A percentile compares a stretch with the other conserved stretches of the same genome.
phyloP scores from a whole-genome alignment of 2,329 filamentous ascomycete species.

The Pseudogymnoascus sp. region DNA sequence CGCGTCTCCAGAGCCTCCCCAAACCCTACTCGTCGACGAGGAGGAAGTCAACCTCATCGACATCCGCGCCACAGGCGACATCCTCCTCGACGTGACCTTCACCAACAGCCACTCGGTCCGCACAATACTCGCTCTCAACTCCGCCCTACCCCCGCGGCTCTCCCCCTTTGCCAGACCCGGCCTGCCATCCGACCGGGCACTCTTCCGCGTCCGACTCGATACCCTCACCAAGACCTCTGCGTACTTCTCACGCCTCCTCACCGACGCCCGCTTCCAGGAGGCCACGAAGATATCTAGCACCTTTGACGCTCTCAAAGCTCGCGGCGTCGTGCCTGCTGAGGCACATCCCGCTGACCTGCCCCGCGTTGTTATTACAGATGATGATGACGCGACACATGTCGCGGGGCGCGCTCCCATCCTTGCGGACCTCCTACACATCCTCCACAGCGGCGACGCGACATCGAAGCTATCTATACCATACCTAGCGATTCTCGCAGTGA shows the following conservation, averaged over 20 bases:
- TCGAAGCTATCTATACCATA: constrained; percentile 48
- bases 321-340: constrained; percentile 41
- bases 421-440: constrained; percentile 57
- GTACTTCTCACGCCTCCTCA: constrained; percentile 62
- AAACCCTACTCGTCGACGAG: constrained; percentile 18
- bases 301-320: constrained; percentile 40
- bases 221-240: constrained; percentile 53
- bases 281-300: constrained; percentile 44
- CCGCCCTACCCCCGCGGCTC: constrained; percentile 7
- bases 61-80: constrained; percentile 51
- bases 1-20: background rate
- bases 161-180: constrained; percentile 14
- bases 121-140: constrained; percentile 13
- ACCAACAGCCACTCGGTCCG: constrained; percentile 42
- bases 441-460: constrained; percentile 48
- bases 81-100: constrained; percentile 60
- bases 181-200: constrained; percentile 21
- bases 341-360: constrained; percentile 49
- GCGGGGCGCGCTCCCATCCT: constrained; percentile 54
- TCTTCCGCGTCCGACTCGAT: constrained; percentile 53
- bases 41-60: constrained; percentile 33
- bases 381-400: constrained; percentile 58
- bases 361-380: constrained; percentile 54
- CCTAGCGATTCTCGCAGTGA: constrained; percentile 58
- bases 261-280: constrained; percentile 56